phyloP scores from a whole-genome alignment of 225 moss, liverwort and hornwort genomes.

The Pleurozium schreberi region DNA sequence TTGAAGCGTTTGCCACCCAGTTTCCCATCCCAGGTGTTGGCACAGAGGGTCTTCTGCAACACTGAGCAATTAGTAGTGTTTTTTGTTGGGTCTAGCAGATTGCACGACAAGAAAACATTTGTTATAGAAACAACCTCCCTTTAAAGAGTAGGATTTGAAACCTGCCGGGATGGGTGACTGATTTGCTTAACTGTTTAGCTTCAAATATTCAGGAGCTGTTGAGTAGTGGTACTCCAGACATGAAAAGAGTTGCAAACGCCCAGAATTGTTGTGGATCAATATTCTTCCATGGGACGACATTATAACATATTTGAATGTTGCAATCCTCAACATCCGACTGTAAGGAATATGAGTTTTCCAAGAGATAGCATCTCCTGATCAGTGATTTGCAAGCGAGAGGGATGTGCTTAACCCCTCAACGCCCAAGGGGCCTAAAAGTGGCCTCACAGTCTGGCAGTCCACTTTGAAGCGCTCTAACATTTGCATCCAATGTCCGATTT shows the following conservation, averaged over 20 bases:
- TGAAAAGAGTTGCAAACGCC: neutral
- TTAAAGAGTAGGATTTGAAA: neutral
- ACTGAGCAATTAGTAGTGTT: neutral
- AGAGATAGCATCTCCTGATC: neutral
- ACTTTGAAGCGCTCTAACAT: too few relatives aligned
- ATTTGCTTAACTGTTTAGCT: neutral
- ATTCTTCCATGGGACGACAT: neutral
- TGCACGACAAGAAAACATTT: neutral
- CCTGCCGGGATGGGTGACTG: neutral
- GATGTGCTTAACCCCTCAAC: neutral
- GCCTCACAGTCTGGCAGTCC: too few relatives aligned
- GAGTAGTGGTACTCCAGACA: neutral
- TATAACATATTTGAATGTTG: neutral
- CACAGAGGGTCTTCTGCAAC: constrained; percentile 36
- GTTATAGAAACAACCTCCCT: neutral
- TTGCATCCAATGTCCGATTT: too few relatives aligned
- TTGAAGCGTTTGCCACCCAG: constrained; percentile 65
- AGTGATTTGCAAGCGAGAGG: neutral
- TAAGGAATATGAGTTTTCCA: neutral
- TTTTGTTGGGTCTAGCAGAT: neutral
- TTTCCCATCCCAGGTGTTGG: constrained; percentile 83
- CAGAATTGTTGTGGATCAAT: neutral
- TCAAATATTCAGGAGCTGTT: neutral
- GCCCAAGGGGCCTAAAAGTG: too few relatives aligned
- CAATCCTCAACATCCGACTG: neutral